phyloP scores from a whole-genome alignment of 208 protist species.

The Crithidia fasciculata region DNA sequence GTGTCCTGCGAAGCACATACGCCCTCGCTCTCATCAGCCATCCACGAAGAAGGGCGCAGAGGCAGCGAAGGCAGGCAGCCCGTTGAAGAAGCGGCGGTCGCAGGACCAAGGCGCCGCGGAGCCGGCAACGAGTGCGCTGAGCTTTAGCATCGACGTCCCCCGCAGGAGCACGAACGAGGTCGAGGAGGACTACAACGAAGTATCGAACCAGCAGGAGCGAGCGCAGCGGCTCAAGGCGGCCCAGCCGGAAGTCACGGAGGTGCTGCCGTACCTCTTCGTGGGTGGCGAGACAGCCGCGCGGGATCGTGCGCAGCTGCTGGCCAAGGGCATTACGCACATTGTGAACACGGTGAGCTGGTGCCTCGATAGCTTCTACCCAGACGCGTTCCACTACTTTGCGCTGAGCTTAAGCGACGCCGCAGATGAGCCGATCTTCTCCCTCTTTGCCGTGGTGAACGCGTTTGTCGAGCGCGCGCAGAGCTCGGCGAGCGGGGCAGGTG shows the following conservation, averaged over 20 bases:
- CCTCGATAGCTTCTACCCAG: conserved; percentile 60
- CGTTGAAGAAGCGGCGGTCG: background rate
- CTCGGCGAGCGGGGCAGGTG: conserved; percentile 23
- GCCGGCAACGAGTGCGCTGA: background rate
- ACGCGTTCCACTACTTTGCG: conserved; percentile 86
- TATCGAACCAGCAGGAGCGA: conserved; percentile 63
- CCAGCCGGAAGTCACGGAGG: conserved; percentile 75
- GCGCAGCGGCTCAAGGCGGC: conserved; percentile 59
- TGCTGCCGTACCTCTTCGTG: conserved; percentile 88
- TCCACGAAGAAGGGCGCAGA: background rate
- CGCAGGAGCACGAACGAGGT: background rate
- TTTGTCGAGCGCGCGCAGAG: conserved; percentile 82
- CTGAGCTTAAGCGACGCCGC: conserved; percentile 88
- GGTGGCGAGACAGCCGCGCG: conserved; percentile 71
- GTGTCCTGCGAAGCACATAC: background rate
- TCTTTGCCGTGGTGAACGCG: conserved; percentile 87
- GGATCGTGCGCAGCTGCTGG: conserved; percentile 69
- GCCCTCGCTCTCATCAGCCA: conserved; percentile 1
- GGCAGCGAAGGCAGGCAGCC: background rate
- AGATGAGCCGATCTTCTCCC: conserved; percentile 90
- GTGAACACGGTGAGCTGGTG: conserved; percentile 93
- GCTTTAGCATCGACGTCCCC: background rate
- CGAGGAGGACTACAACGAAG: conserved; percentile 57
- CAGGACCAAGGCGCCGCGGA: background rate
- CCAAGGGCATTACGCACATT: conserved; percentile 91